A percentile compares a stretch with the other conserved stretches of the same genome.
Conservation (phyloP, 345 rosid species). For the Clarkia xantiana region DNA sequence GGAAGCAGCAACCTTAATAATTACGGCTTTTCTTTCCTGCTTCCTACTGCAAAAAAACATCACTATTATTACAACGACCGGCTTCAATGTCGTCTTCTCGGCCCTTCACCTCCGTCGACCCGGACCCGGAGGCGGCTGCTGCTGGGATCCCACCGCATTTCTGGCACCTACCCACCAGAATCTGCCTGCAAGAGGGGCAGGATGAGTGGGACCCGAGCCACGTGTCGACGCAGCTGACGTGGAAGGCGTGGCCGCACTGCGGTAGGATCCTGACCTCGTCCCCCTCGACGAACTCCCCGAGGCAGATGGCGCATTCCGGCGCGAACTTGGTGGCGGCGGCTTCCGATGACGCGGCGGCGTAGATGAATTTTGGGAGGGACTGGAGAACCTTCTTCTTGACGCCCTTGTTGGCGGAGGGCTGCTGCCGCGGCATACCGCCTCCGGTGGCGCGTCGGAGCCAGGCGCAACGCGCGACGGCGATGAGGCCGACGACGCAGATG, state of each 20-base stretch:
- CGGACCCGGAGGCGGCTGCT: background rate
- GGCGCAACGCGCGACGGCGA: slow-evolving; percentile 51
- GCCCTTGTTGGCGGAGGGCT: slow-evolving; percentile 29
- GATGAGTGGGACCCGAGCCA: slow-evolving; percentile 78
- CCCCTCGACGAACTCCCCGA: slow-evolving; percentile 38
- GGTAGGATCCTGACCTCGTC: slow-evolving; percentile 53
- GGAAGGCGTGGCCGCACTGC: slow-evolving; percentile 69
- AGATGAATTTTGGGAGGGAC: slow-evolving; percentile 48
- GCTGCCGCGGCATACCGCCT: background rate
- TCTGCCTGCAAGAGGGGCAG: slow-evolving; percentile 59
- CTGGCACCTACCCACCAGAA: slow-evolving; percentile 20
- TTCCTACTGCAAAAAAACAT: no score
- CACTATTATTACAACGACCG: no score
- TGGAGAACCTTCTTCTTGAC: slow-evolving; percentile 58
- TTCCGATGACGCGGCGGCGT: slow-evolving; percentile 14
- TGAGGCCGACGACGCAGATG: slow-evolving; percentile 52
- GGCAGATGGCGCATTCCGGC: slow-evolving; percentile 46
- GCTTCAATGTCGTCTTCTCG: no score
- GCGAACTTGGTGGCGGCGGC: slow-evolving; percentile 7
- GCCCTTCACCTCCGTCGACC: no score
- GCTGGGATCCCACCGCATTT: slow-evolving; percentile 25
- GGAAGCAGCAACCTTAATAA: no score
- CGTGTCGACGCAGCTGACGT: slow-evolving; percentile 58
- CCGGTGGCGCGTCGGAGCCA: slow-evolving; percentile 26
- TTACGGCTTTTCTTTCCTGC: no score